These are phyloP conservation scores for Oryza punctata DNA, from an alignment of 176 grass and related monocot species.

Conservation along the genomic window DNA sequence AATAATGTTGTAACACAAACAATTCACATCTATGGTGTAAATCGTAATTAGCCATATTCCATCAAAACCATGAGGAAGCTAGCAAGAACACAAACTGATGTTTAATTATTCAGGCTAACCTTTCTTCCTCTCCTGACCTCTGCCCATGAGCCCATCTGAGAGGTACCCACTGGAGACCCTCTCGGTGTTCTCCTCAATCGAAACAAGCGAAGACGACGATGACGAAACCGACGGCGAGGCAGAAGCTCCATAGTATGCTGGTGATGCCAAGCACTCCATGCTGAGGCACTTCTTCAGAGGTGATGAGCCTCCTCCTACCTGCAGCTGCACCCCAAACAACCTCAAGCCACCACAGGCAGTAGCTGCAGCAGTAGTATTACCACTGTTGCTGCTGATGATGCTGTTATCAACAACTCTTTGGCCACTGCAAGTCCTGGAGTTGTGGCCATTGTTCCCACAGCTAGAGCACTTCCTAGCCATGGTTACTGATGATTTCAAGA, in stretches of 20 bases:
- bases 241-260: constrained; percentile 24
- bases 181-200: constrained; percentile 61
- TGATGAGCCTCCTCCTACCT: constrained; percentile 48
- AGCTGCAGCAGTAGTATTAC: neutral
- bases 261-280: constrained; percentile 56
- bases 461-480: constrained; percentile 79
- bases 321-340: constrained; percentile 74
- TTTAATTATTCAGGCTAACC: constrained; percentile 35
- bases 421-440: constrained; percentile 73
- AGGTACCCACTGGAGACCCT: constrained; percentile 54
- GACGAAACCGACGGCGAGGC: constrained; percentile 45
- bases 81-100: neutral
- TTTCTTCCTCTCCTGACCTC: constrained; percentile 72
- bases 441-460: constrained; percentile 81
- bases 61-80: neutral
- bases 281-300: constrained; percentile 61
- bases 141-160: constrained; percentile 55
- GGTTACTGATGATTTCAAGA: neutral
- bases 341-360: constrained; percentile 39
- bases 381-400: neutral
- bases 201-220: constrained; percentile 61
- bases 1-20: neutral
- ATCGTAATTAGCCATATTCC: neutral
- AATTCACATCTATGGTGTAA: neutral
- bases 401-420: constrained; percentile 18